Conservation (phyloP, 495 filamentous ascomycete species). For the Opeltia flavorubescens region DNA sequence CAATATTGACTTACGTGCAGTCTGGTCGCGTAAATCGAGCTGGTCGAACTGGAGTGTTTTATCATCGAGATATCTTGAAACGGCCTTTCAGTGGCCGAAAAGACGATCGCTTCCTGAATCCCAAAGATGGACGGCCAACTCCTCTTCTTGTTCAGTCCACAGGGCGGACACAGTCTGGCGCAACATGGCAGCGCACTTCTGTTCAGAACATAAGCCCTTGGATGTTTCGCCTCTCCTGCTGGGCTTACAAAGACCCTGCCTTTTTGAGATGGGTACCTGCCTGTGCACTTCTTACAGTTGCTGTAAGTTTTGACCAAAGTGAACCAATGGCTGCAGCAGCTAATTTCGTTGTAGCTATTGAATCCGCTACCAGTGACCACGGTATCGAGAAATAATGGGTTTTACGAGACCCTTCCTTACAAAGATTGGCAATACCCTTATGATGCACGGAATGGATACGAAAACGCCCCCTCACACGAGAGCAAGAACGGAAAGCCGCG, state of each 20-base stretch:
- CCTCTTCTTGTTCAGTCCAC: background rate
- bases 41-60: background rate
- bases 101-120: constrained; percentile 4
- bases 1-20: too few species aligned
- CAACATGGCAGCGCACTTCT: background rate
- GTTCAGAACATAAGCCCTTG: background rate
- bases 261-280: constrained; percentile 1
- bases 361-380: background rate
- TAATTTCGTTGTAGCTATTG: background rate
- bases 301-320: constrained; percentile 6
- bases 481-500: too few species aligned
- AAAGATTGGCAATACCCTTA: constrained; percentile 5
- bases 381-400: background rate
- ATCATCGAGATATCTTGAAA: constrained; percentile 4
- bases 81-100: background rate
- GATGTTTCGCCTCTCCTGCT: constrained; percentile 1
- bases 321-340: background rate
- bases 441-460: constrained; percentile 3
- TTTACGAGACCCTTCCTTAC: constrained; percentile 5
- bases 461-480: background rate
- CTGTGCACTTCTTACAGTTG: constrained; percentile 6
- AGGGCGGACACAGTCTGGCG: background rate
- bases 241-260: background rate
- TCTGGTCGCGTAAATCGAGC: background rate
- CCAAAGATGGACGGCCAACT: constrained; percentile 3